Conservation (phyloP, 202 grass and related monocot species). For the Cymbopogon flexuosus region DNA sequence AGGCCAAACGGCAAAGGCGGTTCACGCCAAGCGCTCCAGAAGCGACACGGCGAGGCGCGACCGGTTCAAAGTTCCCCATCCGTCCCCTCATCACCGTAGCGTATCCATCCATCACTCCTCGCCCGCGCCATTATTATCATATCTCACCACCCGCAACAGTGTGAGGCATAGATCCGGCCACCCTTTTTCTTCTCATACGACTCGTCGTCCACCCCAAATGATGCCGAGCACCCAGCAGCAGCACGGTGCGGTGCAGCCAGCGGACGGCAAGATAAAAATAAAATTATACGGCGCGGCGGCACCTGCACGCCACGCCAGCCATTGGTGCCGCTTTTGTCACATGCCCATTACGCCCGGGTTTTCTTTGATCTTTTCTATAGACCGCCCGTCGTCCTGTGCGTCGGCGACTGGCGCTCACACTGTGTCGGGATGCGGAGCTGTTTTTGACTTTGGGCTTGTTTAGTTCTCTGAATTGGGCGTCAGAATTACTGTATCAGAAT, state of each 20-base stretch:
- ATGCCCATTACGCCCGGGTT: neutral
- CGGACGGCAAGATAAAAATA: neutral
- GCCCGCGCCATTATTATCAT: neutral
- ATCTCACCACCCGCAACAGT: no score
- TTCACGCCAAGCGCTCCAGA: no score
- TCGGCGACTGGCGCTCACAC: neutral
- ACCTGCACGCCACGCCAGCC: neutral
- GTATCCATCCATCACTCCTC: no score
- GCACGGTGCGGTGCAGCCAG: neutral
- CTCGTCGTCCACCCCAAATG: neutral
- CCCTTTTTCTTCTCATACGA: neutral
- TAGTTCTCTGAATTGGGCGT: no score
- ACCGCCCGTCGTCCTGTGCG: neutral
- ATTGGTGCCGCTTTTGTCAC: conserved; percentile 4
- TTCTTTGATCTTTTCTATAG: neutral
- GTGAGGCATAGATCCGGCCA: neutral
- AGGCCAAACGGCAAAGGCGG: no score
- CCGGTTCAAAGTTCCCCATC: neutral
- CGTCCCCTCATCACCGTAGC: neutral
- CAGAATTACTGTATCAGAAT: no score
- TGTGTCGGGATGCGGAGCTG: neutral
- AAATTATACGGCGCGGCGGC: neutral
- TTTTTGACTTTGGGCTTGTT: no score
- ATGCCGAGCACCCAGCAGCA: conserved; percentile 7
- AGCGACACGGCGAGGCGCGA: no score